These are phyloP conservation scores for Podaxis sp. DNA, from an alignment of 768 basidiomycete species.

Conservation along the genomic window DNA sequence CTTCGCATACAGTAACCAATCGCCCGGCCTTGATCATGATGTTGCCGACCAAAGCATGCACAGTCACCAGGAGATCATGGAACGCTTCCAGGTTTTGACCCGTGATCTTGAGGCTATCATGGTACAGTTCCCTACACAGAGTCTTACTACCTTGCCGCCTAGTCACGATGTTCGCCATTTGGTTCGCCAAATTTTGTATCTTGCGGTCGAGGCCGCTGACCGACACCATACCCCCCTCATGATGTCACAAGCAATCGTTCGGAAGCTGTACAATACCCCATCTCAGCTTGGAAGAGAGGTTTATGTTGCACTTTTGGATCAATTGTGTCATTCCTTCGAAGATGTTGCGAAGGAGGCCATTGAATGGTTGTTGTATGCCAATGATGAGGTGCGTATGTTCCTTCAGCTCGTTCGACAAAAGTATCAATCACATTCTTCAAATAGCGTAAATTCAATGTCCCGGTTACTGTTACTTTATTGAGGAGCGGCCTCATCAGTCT, in stretches of 20 bases:
- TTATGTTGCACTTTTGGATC: slow-evolving; percentile 86
- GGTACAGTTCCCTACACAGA: slow-evolving; percentile 68
- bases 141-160: slow-evolving; percentile 68
- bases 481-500: slow-evolving; percentile 79
- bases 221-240: slow-evolving; percentile 84
- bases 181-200: slow-evolving; percentile 77
- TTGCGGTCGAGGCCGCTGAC: slow-evolving; percentile 79
- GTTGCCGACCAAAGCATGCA: slow-evolving; percentile 42
- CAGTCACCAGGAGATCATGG: slow-evolving; percentile 82
- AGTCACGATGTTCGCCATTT: slow-evolving; percentile 87
- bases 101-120: slow-evolving; percentile 82
- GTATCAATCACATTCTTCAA: slow-evolving; percentile 14
- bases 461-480: slow-evolving; percentile 88
- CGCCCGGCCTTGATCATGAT: slow-evolving; percentile 61
- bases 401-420: neutral
- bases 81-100: slow-evolving; percentile 52
- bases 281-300: slow-evolving; percentile 89
- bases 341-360: slow-evolving; percentile 97
- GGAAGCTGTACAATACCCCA: slow-evolving; percentile 87
- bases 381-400: slow-evolving; percentile 78
- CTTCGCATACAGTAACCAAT: slow-evolving; percentile 51
- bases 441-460: slow-evolving; percentile 94
- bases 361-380: slow-evolving; percentile 93
- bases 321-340: slow-evolving; percentile 84
- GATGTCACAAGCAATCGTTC: slow-evolving; percentile 97